These are phyloP conservation scores for Globisporangium solare DNA, from an alignment of 352 stramenopile species.

Conservation along the genomic window DNA sequence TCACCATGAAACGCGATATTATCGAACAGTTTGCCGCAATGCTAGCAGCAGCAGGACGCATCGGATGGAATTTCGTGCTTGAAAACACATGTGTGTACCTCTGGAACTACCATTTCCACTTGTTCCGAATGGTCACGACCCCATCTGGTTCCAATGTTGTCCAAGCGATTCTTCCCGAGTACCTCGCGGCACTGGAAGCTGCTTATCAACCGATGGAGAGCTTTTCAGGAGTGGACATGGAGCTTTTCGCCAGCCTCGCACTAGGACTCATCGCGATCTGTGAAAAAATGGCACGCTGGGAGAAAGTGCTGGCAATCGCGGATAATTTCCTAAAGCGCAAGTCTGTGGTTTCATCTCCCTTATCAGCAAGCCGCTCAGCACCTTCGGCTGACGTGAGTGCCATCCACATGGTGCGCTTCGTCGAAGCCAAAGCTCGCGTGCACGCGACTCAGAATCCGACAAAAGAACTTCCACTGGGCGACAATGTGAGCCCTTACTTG, in stretches of 20 bases:
- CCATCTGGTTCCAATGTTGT: conserved; percentile 1
- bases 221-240: conserved; percentile 22
- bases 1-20: conserved; percentile 42
- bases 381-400: background rate
- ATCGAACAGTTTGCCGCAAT: conserved; percentile 32
- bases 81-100: conserved; percentile 84
- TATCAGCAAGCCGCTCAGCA: no score
- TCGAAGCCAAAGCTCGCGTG: conserved; percentile 54
- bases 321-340: conserved; percentile 64
- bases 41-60: conserved; percentile 26
- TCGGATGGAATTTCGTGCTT: conserved; percentile 61
- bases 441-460: conserved; percentile 58
- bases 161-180: conserved; percentile 54
- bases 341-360: background rate
- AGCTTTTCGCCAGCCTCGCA: conserved; percentile 44
- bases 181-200: conserved; percentile 53
- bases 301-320: conserved; percentile 42
- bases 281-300: conserved; percentile 36
- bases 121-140: conserved; percentile 46
- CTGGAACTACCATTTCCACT: conserved; percentile 91
- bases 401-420: conserved; percentile 56
- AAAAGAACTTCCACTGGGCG: conserved; percentile 52
- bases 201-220: conserved; percentile 42
- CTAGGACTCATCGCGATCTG: conserved; percentile 52
- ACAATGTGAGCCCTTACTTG: conserved; percentile 26